Conservation (phyloP, 2,329 filamentous ascomycete species). For the Diaporthe vaccinii region DNA sequence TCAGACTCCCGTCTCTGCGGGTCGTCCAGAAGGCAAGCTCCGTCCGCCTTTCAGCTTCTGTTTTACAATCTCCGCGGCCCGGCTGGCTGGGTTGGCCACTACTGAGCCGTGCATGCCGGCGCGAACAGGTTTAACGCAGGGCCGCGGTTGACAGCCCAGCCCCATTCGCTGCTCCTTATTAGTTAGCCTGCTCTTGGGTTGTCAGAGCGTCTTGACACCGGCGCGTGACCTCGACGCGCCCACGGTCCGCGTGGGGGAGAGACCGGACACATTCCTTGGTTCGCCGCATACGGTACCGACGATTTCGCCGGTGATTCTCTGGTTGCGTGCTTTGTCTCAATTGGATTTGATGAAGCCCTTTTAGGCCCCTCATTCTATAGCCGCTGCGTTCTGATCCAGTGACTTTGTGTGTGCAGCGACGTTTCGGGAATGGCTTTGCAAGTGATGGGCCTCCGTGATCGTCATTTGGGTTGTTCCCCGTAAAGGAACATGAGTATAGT, state of each 20-base stretch:
- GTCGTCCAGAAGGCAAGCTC: constrained; percentile 26
- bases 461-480: neutral
- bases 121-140: constrained; percentile 10
- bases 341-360: neutral
- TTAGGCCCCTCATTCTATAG: neutral
- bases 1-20: constrained; percentile 26
- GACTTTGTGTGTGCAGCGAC: neutral
- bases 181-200: neutral
- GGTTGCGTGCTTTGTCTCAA: constrained; percentile 1
- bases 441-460: neutral
- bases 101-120: constrained; percentile 8
- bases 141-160: constrained; percentile 20
- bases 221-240: constrained; percentile 17
- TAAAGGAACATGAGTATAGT: neutral
- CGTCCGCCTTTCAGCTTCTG: constrained; percentile 24
- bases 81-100: constrained; percentile 18
- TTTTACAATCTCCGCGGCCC: constrained; percentile 33
- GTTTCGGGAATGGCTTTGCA: neutral
- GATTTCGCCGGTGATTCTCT: neutral
- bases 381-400: neutral
- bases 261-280: neutral
- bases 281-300: neutral
- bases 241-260: constrained; percentile 25
- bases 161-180: neutral
- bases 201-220: constrained; percentile 15